These are phyloP conservation scores for Mimosa pudica DNA, from an alignment of 306 rosid species.

Conservation along the genomic window DNA sequence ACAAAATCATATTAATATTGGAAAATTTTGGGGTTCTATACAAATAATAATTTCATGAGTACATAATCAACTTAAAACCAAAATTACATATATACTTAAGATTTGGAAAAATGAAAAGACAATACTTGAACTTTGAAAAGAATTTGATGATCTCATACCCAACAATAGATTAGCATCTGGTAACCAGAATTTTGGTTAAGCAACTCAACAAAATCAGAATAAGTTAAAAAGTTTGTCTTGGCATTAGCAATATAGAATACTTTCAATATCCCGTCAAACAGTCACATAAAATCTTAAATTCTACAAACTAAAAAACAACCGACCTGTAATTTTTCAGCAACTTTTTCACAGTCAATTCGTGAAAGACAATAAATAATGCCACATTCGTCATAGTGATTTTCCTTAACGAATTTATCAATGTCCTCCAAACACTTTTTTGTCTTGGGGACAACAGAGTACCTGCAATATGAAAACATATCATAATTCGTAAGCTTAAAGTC, in stretches of 20 bases:
- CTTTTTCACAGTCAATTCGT: slow-evolving; percentile 98
- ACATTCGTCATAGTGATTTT: slow-evolving; percentile 88
- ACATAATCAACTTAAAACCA: neutral
- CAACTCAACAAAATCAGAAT: neutral
- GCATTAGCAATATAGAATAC: neutral
- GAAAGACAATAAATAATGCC: slow-evolving; percentile 98
- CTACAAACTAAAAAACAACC: slow-evolving; percentile 39
- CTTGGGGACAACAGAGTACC: slow-evolving; percentile 91
- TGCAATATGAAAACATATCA: slow-evolving; percentile 40
- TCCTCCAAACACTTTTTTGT: slow-evolving; percentile 91
- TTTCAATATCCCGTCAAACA: neutral
- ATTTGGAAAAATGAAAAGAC: neutral
- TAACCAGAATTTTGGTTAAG: neutral
- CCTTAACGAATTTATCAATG: slow-evolving; percentile 84
- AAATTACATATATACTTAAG: neutral
- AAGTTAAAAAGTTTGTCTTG: neutral
- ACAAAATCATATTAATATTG: neutral
- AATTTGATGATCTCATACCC: neutral
- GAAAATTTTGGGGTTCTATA: neutral
- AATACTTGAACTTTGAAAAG: neutral
- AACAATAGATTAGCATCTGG: neutral
- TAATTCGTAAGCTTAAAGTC: slow-evolving; percentile 26
- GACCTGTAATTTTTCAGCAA: slow-evolving; percentile 89
- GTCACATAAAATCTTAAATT: slow-evolving; percentile 23
- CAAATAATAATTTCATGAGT: neutral